Base-by-base conservation (phyloP, 148 eudicot genomes). In the Bassia scoparia region DNA sequence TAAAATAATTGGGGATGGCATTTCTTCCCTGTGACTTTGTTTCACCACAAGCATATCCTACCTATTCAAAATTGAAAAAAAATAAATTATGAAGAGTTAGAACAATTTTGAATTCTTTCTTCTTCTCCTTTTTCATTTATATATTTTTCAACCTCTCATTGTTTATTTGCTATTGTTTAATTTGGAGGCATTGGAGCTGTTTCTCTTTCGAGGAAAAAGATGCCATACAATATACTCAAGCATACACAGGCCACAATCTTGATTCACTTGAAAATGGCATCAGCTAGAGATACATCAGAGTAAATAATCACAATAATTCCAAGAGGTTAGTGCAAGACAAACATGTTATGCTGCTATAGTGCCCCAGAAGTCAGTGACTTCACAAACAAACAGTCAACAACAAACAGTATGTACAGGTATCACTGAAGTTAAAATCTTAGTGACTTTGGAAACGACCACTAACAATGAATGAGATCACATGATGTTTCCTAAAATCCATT, bases 1-100 rank as follows among this genome's bases (percentile, higher is more conserved):
- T 78, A 71, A 89, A 81, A 77, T 60, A 73, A 54, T 78, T 69
- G 48, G 81, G 79, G 31, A 87, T 72, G 50, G 26, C 17, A 72
- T 69, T 81, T 41, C 65, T 61, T 21, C 15, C 73, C 31, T 70
- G 65, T 61, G 55, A 73, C 71, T 77, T 68, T 48, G 59, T 67
- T 18, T 70, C 71, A 50, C 48, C 71, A 73, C 61, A 65, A 78
- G 75, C 75, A 58, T 73, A 80, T 76, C 58, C 78, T 62, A 85
- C 84, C 81, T 84, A 41, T 29, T 35, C 35, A 44, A 37, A 75
- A 59, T 16, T 37, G 43, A 12, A 49, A 12, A 70, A 77, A 59
- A n/a, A n/a, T n/a, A n/a, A n/a, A n/a, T n/a, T n/a, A n/a, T n/a
- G n/a, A 33, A 76, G 12, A 73, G 29, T 52, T 11, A 5, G 20